Evolutionary conservation across 257 asterid species (phyloP).

Genomic region (Leptodermis oblonga): DNA sequence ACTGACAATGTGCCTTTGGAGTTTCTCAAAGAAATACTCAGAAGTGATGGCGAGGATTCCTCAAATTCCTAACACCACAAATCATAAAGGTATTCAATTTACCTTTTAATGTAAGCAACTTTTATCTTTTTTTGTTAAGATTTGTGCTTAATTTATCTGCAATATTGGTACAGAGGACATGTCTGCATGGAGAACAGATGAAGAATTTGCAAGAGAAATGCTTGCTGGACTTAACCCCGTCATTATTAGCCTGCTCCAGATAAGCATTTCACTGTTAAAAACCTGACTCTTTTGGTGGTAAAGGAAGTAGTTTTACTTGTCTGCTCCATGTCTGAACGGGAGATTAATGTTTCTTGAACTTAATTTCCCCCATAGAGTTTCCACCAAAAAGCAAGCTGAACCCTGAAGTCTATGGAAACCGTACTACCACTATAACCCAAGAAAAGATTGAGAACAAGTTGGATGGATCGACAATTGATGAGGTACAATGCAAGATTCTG

Average conservation of each 20-base stretch:
- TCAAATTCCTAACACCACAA: slow-evolving; percentile 57
- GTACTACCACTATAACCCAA: too few relatives aligned
- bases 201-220: slow-evolving; percentile 78
- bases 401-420: too few relatives aligned
- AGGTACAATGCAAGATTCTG: slow-evolving; percentile 40
- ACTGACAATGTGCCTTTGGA: slow-evolving; percentile 44
- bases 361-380: slow-evolving; percentile 29
- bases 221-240: slow-evolving; percentile 75
- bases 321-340: neutral
- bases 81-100: slow-evolving; percentile 48
- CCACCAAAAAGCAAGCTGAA: too few relatives aligned
- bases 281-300: too few relatives aligned
- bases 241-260: slow-evolving; percentile 56
- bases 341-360: neutral
- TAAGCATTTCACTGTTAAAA: too few relatives aligned
- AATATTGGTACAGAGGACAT: slow-evolving; percentile 42
- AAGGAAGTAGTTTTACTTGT: neutral
- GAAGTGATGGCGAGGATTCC: slow-evolving; percentile 50
- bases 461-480: slow-evolving; percentile 42
- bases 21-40: slow-evolving; percentile 49
- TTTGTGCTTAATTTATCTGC: neutral
- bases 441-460: too few relatives aligned
- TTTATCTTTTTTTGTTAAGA: too few relatives aligned
- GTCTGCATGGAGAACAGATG: too few relatives aligned
- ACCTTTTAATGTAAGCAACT: neutral